Conservation (phyloP, 352 stramenopile genomes). For the Phytophthora brassicae region DNA sequence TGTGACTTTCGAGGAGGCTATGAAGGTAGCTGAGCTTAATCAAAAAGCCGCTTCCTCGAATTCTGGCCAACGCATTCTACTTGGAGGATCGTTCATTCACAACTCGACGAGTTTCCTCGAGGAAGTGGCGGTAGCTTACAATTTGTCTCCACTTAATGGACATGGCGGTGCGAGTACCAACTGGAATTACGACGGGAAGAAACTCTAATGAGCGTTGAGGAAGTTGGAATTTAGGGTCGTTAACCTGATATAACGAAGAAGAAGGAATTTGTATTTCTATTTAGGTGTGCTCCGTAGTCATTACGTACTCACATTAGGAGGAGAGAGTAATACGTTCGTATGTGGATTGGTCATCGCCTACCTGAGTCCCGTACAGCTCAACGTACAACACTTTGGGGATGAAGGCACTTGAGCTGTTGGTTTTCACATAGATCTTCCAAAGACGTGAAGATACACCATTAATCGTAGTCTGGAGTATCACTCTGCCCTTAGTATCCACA, state of each 20-base stretch:
- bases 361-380: constrained; percentile 60
- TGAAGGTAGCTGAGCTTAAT: constrained; percentile 97
- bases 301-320: constrained; percentile 21
- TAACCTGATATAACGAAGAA: constrained; percentile 22
- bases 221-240: neutral
- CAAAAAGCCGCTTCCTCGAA: constrained; percentile 60
- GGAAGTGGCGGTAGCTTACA: constrained; percentile 81
- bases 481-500: constrained; percentile 51
- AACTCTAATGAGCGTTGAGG: no score
- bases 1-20: constrained; percentile 99
- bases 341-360: constrained; percentile 52
- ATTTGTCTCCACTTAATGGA: constrained; percentile 30
- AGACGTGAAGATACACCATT: constrained; percentile 45
- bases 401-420: constrained; percentile 51
- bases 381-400: constrained; percentile 80
- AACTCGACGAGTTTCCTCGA: constrained; percentile 98
- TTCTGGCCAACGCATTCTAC: constrained; percentile 88
- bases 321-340: constrained; percentile 67
- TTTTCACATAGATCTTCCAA: constrained; percentile 79
- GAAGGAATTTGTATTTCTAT: constrained; percentile 40
- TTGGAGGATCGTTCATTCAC: constrained; percentile 95
- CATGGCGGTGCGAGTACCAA: constrained; percentile 13
- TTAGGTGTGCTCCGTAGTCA: neutral
- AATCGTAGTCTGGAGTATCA: constrained; percentile 66
- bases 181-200: constrained; percentile 71